Base-by-base conservation (phyloP, 768 basidiomycete species). In the Lactarius hengduanensis region DNA sequence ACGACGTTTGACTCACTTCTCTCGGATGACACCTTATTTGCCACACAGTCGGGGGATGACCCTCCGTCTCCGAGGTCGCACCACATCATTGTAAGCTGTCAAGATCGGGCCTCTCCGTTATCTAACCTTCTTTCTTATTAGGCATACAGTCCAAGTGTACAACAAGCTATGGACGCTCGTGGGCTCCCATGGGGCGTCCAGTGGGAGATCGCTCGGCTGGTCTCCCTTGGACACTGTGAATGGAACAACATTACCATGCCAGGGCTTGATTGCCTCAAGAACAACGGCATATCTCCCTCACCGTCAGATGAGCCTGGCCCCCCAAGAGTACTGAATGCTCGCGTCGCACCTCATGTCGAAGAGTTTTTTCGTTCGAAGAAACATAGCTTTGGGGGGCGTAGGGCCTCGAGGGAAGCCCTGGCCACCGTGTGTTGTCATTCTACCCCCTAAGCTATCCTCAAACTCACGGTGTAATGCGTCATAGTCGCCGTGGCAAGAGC, bases 401-500 rank as follows among this genome's bases (percentile, higher is more conserved):
- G 11, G 16, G 0, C 8, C 4, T 59, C 62, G n/a, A 63, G 18
- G 41, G 66, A 67, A 50, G n/a, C 34, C 6, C 34, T 30, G 30
- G 62, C 62, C 2, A 67, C 62, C 2, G 66, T 67, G 20, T 13
- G 66, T 63, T 41, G 28, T 63, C n/a, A 69, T 71, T 72, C 16
- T 47, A 59, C 13, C 7, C 26, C 3, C 54, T 41, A 4, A 34
- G 55, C 18, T 32, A 26, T 22, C 58, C 70, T 18, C 66, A 75
- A 36, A 64, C 55, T 65, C 34, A 40, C 36, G 15, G 57, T 47
- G 22, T 26, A 40, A 32, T 53, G 1, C 13, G 57, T 36, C 63
- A 18, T 56, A 90, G 88, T 78, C 80, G 15, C 86, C 87, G 0
- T 91, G 87, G 87, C 71, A 72, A 53, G 86, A 89, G 71, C 75